A percentile compares a stretch with the other conserved stretches of the same genome.
phyloP scores from a whole-genome alignment of 257 asterid species.

The Solanum lignicaule region DNA sequence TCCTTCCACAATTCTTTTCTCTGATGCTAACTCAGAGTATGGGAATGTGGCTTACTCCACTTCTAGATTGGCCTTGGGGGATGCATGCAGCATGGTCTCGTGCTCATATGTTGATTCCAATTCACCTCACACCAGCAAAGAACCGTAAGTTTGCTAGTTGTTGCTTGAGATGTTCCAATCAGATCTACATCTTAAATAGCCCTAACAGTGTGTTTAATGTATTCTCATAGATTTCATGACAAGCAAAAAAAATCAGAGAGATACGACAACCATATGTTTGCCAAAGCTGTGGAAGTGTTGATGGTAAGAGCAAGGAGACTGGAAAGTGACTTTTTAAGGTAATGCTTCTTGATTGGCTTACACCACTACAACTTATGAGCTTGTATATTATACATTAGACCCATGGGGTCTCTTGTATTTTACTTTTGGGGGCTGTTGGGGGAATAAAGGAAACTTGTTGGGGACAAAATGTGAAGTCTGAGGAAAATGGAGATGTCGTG shows the following conservation, averaged over 20 bases:
- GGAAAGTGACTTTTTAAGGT: constrained; percentile 50
- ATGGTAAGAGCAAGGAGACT: constrained; percentile 33
- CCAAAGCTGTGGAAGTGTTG: constrained; percentile 33
- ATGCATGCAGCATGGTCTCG: constrained; percentile 44
- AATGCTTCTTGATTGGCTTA: neutral
- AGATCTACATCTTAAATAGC: neutral
- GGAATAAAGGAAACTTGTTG: neutral
- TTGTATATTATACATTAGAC: neutral
- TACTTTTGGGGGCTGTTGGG: neutral
- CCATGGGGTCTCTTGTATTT: neutral
- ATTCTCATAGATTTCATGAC: constrained; percentile 25
- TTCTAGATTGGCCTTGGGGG: constrained; percentile 62
- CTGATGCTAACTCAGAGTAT: constrained; percentile 37
- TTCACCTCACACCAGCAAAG: neutral
- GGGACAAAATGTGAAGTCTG: neutral
- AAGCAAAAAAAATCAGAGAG: constrained; percentile 23
- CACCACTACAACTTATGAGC: neutral
- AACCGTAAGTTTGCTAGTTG: neutral
- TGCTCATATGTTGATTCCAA: neutral
- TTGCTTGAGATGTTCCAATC: neutral
- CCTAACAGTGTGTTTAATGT: neutral
- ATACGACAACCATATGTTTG: constrained; percentile 16
- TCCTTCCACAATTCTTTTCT: constrained; percentile 27
- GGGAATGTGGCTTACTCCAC: constrained; percentile 41
- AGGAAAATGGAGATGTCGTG: neutral